Conservation (phyloP, 805 yeast species). For the Starmera pachycereana region DNA sequence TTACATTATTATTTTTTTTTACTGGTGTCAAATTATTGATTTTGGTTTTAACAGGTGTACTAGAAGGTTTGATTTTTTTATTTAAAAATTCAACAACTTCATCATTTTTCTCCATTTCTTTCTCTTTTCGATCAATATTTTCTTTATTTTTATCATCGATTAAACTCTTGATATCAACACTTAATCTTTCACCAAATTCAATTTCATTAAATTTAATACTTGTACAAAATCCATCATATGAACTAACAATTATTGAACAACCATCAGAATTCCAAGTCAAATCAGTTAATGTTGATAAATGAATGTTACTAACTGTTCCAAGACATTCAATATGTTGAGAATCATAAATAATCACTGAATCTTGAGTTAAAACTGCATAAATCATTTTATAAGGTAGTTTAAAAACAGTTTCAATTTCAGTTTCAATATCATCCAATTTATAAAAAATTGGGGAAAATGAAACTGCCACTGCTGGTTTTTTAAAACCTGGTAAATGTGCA, state of each 20-base stretch:
- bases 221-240: constrained; percentile 92
- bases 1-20: neutral
- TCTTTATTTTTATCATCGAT: neutral
- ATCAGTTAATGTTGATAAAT: constrained; percentile 84
- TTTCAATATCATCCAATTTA: constrained; percentile 18
- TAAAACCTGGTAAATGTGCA: constrained; percentile 68
- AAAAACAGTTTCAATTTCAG: constrained; percentile 25
- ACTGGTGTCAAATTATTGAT: neutral
- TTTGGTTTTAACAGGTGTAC: no score
- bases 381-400: constrained; percentile 68
- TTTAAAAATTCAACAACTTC: no score
- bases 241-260: constrained; percentile 52
- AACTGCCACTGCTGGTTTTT: constrained; percentile 77
- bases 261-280: constrained; percentile 81
- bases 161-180: constrained; percentile 15
- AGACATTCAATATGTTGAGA: constrained; percentile 63
- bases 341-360: constrained; percentile 71
- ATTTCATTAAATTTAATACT: constrained; percentile 41
- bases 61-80: no score
- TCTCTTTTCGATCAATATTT: neutral
- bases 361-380: constrained; percentile 91
- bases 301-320: constrained; percentile 68
- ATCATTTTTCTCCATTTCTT: no score
- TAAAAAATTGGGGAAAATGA: constrained; percentile 66
- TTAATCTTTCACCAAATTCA: constrained; percentile 44